phyloP scores from a whole-genome alignment of 495 filamentous ascomycete genomes.

The Aspergillus leporis region DNA sequence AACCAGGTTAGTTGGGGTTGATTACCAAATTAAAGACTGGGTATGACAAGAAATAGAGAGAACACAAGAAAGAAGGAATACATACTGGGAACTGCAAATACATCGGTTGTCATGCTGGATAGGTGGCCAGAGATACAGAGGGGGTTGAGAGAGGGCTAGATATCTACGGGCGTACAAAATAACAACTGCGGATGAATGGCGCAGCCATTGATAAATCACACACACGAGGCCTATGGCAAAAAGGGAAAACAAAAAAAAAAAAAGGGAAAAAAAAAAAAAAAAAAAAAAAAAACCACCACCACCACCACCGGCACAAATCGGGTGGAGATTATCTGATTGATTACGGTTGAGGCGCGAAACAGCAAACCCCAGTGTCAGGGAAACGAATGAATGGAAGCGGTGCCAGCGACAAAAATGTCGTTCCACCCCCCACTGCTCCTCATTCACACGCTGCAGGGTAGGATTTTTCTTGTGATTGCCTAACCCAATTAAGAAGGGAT shows the following conservation, averaged over 20 bases:
- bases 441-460: not conserved
- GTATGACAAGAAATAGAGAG: conserved; percentile 58
- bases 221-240: too few relatives aligned
- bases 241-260: not conserved
- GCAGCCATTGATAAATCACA: not conserved
- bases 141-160: not conserved
- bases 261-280: not conserved
- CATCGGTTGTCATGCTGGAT: conserved; percentile 27
- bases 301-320: not conserved
- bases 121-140: not conserved
- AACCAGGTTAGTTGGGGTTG: not conserved
- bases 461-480: not conserved
- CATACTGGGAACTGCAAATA: conserved; percentile 47
- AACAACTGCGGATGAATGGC: too few relatives aligned
- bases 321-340: not conserved
- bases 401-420: not conserved
- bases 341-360: not conserved
- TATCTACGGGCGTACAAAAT: not conserved
- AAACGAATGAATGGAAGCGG: not conserved
- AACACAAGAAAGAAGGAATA: conserved; percentile 71
- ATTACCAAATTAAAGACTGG: not conserved
- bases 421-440: not conserved
- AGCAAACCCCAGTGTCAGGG: not conserved
- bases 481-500: not conserved
- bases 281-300: not conserved